Conservation (phyloP, 345 rosid genomes). For the Orychophragmus violaceus region DNA sequence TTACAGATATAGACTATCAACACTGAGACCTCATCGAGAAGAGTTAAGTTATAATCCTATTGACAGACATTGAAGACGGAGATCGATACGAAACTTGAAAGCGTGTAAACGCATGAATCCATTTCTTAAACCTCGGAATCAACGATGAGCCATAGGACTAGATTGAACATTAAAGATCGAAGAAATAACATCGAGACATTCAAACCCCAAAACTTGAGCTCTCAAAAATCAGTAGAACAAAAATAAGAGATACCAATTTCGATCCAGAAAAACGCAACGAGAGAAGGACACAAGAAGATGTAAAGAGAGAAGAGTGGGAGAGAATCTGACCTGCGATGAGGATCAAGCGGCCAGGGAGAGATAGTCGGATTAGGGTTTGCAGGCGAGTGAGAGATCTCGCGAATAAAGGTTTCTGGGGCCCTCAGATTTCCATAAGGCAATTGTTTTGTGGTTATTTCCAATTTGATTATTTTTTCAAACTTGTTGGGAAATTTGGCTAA, state of each 20-base stretch:
- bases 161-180: background rate
- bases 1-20: background rate
- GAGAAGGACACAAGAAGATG: background rate
- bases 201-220: background rate
- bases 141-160: background rate
- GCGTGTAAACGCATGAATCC: background rate
- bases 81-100: background rate
- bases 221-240: background rate
- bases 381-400: constrained; percentile 11
- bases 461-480: background rate
- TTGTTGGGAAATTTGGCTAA: no score
- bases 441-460: constrained; percentile 9
- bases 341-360: constrained; percentile 13
- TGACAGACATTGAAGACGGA: background rate
- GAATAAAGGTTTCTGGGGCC: background rate
- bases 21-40: background rate
- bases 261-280: background rate
- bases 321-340: constrained; percentile 17
- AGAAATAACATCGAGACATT: background rate
- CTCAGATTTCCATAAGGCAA: background rate
- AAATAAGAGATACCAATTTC: background rate
- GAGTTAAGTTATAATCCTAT: background rate
- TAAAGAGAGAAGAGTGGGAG: background rate
- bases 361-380: constrained; percentile 26
- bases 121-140: background rate